Base-by-base conservation (phyloP, 2,329 filamentous ascomycete genomes). In the Simplicillium sp. region DNA sequence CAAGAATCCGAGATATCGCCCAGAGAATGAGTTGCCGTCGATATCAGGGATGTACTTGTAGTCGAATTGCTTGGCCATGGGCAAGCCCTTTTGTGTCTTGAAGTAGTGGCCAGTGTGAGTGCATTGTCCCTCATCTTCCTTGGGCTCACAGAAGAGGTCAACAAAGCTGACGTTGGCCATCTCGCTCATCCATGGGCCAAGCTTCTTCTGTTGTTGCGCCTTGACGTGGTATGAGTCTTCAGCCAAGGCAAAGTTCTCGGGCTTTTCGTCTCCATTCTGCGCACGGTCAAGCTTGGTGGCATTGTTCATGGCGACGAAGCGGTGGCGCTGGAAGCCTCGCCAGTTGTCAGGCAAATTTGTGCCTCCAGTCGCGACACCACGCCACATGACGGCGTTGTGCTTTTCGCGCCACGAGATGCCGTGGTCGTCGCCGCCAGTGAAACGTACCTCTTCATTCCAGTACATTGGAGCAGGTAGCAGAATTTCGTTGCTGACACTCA, bases 1-100 rank as follows among this genome's bases (percentile, higher is more conserved):
- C 17, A 90, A 64, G 56, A 89, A 87, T 0, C 74, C 77, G 4
- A 80, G 70, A 52, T 81, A 86, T 6, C 82, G 73, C 1, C 80
- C 82, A 18, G 75, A 82, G 53, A 83, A 84, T 2, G 72, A 77
- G 61, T 84, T 80, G 25, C 85, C 86, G 57, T 90, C 86, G 42
- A 90, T 73, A 55, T 92, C 86, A 0, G 82, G 77, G 2, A 90
- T 67, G 53, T 77, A 85, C 55, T 87, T 89, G 61, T 69, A 66
- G 45, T 60, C 50, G 54, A 79, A 81, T 57, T 81, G 76, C 41
- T 75, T 56, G 3, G 61, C 54, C 47, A 80, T 60, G 34, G 60
- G 57, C 38, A 70, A 49, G 11, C 65, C 63, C 7, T 59, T 46
- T 1, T 57, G 50, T 5, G 65, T 47, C 13, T 60, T 47, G 45